Evolutionary conservation across 345 rosid species (phyloP).

Genomic region (Odontarrhena argentea): DNA sequence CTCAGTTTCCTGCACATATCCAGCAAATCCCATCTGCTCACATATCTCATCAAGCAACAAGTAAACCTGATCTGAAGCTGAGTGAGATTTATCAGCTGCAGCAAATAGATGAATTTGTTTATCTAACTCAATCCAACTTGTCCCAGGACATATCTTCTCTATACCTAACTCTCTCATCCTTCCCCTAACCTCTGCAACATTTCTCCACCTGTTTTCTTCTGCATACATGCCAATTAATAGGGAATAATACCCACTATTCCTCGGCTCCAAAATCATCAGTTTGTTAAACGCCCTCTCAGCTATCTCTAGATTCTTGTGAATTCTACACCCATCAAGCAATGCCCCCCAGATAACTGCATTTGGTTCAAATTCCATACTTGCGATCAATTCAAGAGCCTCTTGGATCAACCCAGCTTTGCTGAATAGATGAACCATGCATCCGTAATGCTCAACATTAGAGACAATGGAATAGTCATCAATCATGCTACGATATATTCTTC

Average conservation of each 20-base stretch:
- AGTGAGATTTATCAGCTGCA: slow-evolving; percentile 64
- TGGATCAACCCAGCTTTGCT: slow-evolving; percentile 72
- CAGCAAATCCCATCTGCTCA: slow-evolving; percentile 52
- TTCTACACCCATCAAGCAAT: slow-evolving; percentile 65
- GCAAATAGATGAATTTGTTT: slow-evolving; percentile 55
- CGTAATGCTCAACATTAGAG: slow-evolving; percentile 61
- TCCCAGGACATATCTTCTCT: slow-evolving; percentile 63
- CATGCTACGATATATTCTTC: slow-evolving; percentile 57
- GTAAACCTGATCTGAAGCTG: slow-evolving; percentile 51
- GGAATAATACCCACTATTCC: slow-evolving; percentile 56
- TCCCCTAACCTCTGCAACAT: slow-evolving; percentile 60
- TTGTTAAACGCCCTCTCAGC: slow-evolving; percentile 57
- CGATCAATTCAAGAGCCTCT: slow-evolving; percentile 62
- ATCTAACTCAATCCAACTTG: slow-evolving; percentile 68
- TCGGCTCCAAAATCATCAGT: slow-evolving; percentile 65
- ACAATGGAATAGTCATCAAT: slow-evolving; percentile 46
- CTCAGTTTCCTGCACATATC: slow-evolving; percentile 32
- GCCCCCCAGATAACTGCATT: slow-evolving; percentile 83
- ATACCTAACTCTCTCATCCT: slow-evolving; percentile 58
- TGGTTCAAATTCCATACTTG: slow-evolving; percentile 53
- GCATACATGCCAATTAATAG: slow-evolving; percentile 70
- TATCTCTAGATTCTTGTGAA: slow-evolving; percentile 62
- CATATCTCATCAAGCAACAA: slow-evolving; percentile 53
- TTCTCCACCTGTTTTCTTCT: slow-evolving; percentile 65
- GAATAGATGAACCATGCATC: slow-evolving; percentile 76